Conservation (phyloP, 2,329 filamentous ascomycete genomes). For the Parastagonospora avenae region DNA sequence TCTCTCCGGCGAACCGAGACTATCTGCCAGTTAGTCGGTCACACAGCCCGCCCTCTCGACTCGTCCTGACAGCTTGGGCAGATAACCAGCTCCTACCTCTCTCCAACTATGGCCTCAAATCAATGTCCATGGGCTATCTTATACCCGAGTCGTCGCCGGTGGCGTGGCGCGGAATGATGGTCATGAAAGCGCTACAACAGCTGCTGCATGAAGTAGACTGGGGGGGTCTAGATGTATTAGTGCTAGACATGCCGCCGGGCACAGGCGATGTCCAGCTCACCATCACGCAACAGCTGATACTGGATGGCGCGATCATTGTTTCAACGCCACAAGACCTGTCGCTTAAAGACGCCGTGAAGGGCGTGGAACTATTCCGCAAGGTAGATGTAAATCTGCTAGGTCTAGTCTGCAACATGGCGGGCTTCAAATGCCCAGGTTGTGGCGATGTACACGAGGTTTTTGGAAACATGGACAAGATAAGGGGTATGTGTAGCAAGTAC, state of each 20-base stretch:
- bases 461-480: constrained; percentile 73
- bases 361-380: constrained; percentile 90
- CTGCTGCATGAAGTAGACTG: constrained; percentile 94
- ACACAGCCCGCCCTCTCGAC: background rate
- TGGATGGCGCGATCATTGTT: constrained; percentile 86
- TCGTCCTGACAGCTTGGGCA: constrained; percentile 39
- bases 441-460: constrained; percentile 41
- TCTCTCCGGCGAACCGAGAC: constrained; percentile 75
- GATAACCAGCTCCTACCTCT: constrained; percentile 84
- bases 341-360: constrained; percentile 87
- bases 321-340: constrained; percentile 94
- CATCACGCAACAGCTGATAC: constrained; percentile 91
- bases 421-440: constrained; percentile 58
- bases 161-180: constrained; percentile 95
- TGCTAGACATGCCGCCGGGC: constrained; percentile 89
- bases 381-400: constrained; percentile 80
- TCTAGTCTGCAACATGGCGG: constrained; percentile 64
- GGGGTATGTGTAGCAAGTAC: constrained; percentile 75
- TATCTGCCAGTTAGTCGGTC: constrained; percentile 68
- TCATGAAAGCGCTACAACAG: constrained; percentile 96
- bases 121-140: constrained; percentile 98
- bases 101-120: constrained; percentile 93
- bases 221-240: constrained; percentile 84
- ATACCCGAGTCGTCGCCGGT: constrained; percentile 80
- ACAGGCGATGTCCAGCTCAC: constrained; percentile 96